Conservation (phyloP, 768 basidiomycete species). For the Mycena capillaripes region DNA sequence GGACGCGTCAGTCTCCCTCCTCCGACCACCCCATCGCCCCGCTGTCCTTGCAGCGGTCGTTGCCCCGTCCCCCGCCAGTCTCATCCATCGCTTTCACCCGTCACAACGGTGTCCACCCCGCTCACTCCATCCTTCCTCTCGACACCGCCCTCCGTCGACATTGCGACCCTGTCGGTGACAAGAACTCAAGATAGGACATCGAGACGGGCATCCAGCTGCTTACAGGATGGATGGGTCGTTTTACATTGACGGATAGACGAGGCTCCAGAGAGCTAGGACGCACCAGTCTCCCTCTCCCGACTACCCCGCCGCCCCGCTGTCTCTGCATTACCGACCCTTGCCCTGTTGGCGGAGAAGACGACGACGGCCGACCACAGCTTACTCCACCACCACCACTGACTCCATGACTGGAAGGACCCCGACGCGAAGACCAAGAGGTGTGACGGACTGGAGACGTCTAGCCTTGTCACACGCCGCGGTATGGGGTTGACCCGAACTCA, state of each 20-base stretch:
- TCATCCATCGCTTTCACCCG: background rate
- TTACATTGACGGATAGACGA: conserved; percentile 11
- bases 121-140: background rate
- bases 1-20: background rate
- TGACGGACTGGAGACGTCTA: conserved; percentile 13
- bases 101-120: background rate
- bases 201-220: background rate
- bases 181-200: background rate
- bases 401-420: conserved; percentile 1
- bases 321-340: background rate
- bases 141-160: conserved; percentile 17
- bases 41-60: background rate
- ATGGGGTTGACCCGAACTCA: conserved; percentile 15
- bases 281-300: background rate
- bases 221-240: background rate
- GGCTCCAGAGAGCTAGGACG: background rate
- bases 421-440: conserved; percentile 18
- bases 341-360: conserved; percentile 9
- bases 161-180: background rate
- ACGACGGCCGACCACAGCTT: background rate
- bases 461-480: conserved; percentile 19
- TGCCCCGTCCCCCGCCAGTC: background rate
- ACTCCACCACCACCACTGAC: background rate
- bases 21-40: conserved; percentile 3
- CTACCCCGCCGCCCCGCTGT: conserved; percentile 11